Percentiles rank a stretch among this genome's conserved stretches.
phyloP scores from a whole-genome alignment of 2,329 filamentous ascomycete species.

The Neonectria hederae region DNA sequence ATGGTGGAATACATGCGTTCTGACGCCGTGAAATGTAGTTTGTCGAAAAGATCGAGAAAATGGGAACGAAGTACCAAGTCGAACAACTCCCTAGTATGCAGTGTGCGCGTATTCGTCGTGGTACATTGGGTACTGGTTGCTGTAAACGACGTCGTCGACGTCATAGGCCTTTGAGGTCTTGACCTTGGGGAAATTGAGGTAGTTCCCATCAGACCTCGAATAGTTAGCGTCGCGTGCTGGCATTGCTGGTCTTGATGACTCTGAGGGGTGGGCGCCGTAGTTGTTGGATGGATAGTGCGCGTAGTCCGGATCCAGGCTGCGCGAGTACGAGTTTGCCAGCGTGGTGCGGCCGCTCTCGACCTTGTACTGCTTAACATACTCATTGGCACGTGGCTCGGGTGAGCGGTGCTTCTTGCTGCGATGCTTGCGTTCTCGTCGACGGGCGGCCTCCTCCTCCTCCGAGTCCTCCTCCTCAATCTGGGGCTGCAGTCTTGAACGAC shows the following conservation, averaged over 20 bases:
- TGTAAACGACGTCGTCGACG: conserved; percentile 47
- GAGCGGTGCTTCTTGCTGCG: conserved; percentile 50
- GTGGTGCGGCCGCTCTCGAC: conserved; percentile 43
- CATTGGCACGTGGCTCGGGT: conserved; percentile 42
- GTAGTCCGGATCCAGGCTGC: conserved; percentile 39
- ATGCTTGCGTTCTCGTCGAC: conserved; percentile 46
- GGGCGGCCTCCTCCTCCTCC: conserved; percentile 44
- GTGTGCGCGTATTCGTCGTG: conserved; percentile 36
- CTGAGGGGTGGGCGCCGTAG: conserved; percentile 35
- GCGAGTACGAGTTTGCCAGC: conserved; percentile 42
- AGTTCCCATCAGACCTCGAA: conserved; percentile 34
- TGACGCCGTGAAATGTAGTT: conserved; percentile 41
- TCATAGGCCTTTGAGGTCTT: conserved; percentile 47
- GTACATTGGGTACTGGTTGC: conserved; percentile 39
- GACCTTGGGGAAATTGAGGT: conserved; percentile 44
- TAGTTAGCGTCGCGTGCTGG: conserved; percentile 46
- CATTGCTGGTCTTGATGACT: conserved; percentile 43
- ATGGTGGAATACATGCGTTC: conserved; percentile 41
- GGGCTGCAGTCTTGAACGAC: conserved; percentile 49
- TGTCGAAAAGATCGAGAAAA: conserved; percentile 17
- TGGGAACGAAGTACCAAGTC: not conserved
- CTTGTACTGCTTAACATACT: conserved; percentile 43
- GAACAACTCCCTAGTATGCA: conserved; percentile 14
- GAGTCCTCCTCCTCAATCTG: conserved; percentile 50
- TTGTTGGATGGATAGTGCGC: conserved; percentile 36